A percentile compares a stretch with the other conserved stretches of the same genome.
Evolutionary conservation across 2,329 filamentous ascomycete species (phyloP).

Genomic region (Sporothrix phasma): DNA sequence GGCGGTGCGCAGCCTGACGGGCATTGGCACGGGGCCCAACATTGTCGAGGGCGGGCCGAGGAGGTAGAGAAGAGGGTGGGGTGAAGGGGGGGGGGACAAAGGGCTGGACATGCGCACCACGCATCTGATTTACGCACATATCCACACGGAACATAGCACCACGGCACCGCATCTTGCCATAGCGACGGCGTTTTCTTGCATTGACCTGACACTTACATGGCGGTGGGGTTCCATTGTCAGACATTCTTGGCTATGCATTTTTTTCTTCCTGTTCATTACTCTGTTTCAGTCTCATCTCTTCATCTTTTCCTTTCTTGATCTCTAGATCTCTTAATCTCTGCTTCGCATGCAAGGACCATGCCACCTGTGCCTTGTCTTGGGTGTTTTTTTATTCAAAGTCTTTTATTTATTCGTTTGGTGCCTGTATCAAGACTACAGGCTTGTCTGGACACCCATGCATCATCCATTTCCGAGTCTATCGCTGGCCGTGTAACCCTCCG

Average conservation of each 20-base stretch:
- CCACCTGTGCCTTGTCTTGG: not conserved
- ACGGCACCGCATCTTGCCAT: not conserved
- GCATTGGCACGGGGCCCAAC: constrained; percentile 50
- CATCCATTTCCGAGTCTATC: not conserved
- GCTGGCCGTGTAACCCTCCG: not conserved
- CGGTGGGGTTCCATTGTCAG: no score
- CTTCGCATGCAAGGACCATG: not conserved
- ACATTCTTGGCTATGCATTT: not conserved
- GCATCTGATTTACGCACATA: not conserved
- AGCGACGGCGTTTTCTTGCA: constrained; percentile 2
- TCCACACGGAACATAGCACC: no score
- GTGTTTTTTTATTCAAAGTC: no score
- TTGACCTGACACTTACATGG: not conserved
- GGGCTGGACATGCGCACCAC: not conserved
- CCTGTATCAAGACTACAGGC: not conserved
- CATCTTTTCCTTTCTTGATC: no score
- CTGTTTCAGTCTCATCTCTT: no score
- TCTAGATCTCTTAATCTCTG: no score
- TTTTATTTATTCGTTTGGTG: no score
- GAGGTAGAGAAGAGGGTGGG: not conserved
- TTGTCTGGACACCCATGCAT: not conserved
- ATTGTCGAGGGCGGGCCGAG: constrained; percentile 25
- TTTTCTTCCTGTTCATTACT: not conserved
- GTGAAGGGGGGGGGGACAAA: not conserved
- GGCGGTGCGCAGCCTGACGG: constrained; percentile 51